Conservation (phyloP, 768 basidiomycete species). For the Phaeotremella fagi region DNA sequence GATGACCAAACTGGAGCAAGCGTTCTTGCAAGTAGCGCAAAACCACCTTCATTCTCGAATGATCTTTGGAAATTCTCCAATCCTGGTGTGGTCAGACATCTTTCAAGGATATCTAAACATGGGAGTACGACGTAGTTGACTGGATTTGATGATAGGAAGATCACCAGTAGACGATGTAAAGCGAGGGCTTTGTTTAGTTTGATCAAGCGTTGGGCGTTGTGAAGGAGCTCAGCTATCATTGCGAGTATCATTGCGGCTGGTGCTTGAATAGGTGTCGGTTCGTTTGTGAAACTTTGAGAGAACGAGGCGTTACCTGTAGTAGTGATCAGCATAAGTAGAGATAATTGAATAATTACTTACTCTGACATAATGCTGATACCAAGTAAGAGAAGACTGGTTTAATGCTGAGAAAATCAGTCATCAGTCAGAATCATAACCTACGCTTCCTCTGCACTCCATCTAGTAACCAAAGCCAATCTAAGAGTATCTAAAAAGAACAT, state of each 20-base stretch:
- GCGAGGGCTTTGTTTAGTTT: slow-evolving; percentile 73
- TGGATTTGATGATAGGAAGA: slow-evolving; percentile 75
- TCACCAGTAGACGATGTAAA: slow-evolving; percentile 67
- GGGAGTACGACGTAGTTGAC: slow-evolving; percentile 51
- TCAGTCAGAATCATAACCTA: slow-evolving; percentile 10
- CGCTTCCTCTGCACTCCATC: slow-evolving; percentile 45
- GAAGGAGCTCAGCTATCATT: slow-evolving; percentile 61
- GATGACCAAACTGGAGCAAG: slow-evolving; percentile 66
- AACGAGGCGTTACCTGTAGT: slow-evolving; percentile 14
- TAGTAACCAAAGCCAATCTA: slow-evolving; percentile 21
- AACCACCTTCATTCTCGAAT: slow-evolving; percentile 80
- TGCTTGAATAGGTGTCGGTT: slow-evolving; percentile 31
- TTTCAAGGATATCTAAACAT: slow-evolving; percentile 36
- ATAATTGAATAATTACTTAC: slow-evolving; percentile 55
- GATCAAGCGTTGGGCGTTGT: slow-evolving; percentile 56
- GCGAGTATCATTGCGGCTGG: slow-evolving; percentile 55
- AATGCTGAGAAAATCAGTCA: slow-evolving; percentile 45
- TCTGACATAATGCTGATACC: slow-evolving; percentile 65
- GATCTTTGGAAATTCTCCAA: slow-evolving; percentile 72
- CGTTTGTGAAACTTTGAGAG: slow-evolving; percentile 4
- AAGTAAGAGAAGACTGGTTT: slow-evolving; percentile 83
- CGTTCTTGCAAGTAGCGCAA: slow-evolving; percentile 66
- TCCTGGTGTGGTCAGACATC: slow-evolving; percentile 52
- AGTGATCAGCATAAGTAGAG: slow-evolving; percentile 32
- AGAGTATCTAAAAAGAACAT: slow-evolving; percentile 36